Percentiles rank a stretch among this genome's conserved stretches.
Conservation (phyloP, 257 asterid species). For the Fraxinus pennsylvanica region DNA sequence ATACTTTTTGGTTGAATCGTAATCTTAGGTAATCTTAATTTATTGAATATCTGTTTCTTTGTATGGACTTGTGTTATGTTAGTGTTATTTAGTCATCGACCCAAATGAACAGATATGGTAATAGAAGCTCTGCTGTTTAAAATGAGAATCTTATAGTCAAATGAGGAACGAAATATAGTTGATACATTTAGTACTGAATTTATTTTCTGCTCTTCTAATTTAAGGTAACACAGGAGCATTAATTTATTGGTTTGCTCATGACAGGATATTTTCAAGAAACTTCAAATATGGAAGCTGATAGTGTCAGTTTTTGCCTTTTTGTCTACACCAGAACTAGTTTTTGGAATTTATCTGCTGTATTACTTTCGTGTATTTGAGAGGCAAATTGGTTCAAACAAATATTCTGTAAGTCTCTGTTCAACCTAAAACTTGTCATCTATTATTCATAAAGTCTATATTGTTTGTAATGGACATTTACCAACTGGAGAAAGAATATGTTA, state of each 20-base stretch:
- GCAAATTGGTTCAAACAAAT: slow-evolving; percentile 95
- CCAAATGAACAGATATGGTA: not conserved
- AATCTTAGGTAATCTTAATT: not conserved
- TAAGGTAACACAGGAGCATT: not conserved
- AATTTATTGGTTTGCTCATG: slow-evolving; percentile 34
- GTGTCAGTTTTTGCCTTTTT: slow-evolving; percentile 85
- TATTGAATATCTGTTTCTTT: not conserved
- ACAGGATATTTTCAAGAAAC: slow-evolving; percentile 88
- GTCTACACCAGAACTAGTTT: slow-evolving; percentile 89
- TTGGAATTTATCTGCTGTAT: slow-evolving; percentile 86
- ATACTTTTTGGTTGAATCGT: not conserved
- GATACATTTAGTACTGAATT: not conserved
- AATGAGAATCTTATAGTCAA: not conserved
- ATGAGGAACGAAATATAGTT: not conserved
- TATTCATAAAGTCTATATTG: slow-evolving; percentile 15
- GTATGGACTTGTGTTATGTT: not conserved
- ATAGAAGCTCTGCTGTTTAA: not conserved
- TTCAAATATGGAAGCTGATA: slow-evolving; percentile 91
- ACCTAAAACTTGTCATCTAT: not conserved
- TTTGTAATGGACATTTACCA: not conserved
- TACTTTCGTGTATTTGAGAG: slow-evolving; percentile 98
- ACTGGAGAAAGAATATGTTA: not conserved
- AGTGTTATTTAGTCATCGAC: not conserved
- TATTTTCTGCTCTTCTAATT: not conserved
- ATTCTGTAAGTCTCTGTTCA: slow-evolving; percentile 66